Evolutionary conservation across 441 rosid genomes (phyloP), one percentile per base, ranked within the genome.

Genomic region (Croton laevigatus): DNA sequence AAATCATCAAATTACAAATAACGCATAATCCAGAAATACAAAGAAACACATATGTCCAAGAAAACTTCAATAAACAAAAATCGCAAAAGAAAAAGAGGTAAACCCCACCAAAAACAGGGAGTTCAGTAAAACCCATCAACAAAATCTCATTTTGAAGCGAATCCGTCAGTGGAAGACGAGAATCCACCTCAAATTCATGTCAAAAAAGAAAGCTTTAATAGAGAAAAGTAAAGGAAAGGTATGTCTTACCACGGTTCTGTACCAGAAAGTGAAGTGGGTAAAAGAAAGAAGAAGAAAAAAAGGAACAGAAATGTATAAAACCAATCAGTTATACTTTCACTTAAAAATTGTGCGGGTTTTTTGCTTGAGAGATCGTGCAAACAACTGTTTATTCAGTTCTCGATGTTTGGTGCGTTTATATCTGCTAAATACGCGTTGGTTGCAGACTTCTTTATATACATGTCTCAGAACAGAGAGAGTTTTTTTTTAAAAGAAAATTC

Each of bases 331-430:
- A 6, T 37, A 23, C 9, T n/a, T 36, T 23, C 38, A 40, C 3
- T 9, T 5, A 5, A 23, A 44, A 22, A 44, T 27, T 51, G 10
- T n/a, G 12, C 22, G 45, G 34, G 61, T 14, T 48, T 34, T 42
- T 19, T 57, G 59, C 60, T 14, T 3, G 59, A 49, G 70, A 75
- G 85, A 77, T 73, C 82, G 77, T 78, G 85, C 84, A 59, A 72
- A 83, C 83, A 70, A 79, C 53, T 71, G 46, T 42, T 44, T 52
- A 6, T 68, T 68, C 6, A 68, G 67, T 51, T 63, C 61, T 52
- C 32, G 8, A 8, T 19, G 65, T 65, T 38, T 55, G 64, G 54
- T 40, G 67, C 59, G 69, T 72, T 62, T 58, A 40, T 9, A 73
- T 45, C 66, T 55, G 66, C 65, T 42, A n/a, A 36, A 49, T 71